Evolutionary conservation across 441 rosid species (phyloP).

Genomic region (Codiaeum variegatum): DNA sequence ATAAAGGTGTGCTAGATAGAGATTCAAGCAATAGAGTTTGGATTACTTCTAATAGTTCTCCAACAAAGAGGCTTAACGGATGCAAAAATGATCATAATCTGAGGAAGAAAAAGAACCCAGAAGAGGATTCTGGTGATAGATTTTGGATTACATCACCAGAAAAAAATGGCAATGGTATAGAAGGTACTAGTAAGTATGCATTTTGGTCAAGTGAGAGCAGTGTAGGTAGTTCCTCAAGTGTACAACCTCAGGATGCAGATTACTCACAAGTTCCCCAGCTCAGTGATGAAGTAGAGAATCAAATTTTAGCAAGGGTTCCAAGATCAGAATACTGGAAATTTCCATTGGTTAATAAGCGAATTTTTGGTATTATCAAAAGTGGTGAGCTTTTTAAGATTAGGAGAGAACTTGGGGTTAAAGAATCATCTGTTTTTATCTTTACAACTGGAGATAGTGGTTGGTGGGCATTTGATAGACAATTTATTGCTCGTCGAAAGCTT

Average conservation of each 20-base stretch:
- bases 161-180: constrained; percentile 24
- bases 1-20: constrained; percentile 23
- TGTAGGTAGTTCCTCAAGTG: constrained; percentile 26
- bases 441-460: constrained; percentile 65
- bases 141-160: constrained; percentile 17
- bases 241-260: constrained; percentile 93
- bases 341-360: constrained; percentile 44
- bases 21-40: constrained; percentile 18
- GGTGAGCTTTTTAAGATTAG: constrained; percentile 73
- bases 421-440: constrained; percentile 72
- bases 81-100: constrained; percentile 8
- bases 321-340: constrained; percentile 75
- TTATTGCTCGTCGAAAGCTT: constrained; percentile 46
- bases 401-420: constrained; percentile 49
- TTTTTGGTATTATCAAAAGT: constrained; percentile 42
- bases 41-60: constrained; percentile 20
- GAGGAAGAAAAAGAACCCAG: constrained; percentile 25
- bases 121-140: constrained; percentile 23
- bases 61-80: constrained; percentile 25
- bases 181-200: constrained; percentile 26
- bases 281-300: constrained; percentile 62
- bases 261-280: constrained; percentile 55
- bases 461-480: constrained; percentile 63
- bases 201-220: constrained; percentile 18
- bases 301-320: constrained; percentile 67